Base-by-base conservation (phyloP, 371 early-diverging fungal genomes). In the Mucor piriformis region DNA sequence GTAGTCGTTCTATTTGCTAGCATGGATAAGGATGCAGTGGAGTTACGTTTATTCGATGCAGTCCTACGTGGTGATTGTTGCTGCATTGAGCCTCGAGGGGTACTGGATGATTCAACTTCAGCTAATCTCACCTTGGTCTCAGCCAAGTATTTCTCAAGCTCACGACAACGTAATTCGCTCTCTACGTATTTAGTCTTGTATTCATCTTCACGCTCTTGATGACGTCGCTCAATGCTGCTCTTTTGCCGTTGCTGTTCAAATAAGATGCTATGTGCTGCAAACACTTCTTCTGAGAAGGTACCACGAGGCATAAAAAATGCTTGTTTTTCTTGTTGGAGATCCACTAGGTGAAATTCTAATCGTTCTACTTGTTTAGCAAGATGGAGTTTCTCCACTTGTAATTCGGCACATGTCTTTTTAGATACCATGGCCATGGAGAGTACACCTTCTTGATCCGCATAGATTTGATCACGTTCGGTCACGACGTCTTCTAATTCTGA, bases 91-190 rank as follows among this genome's bases (percentile, higher is more conserved):
- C 46, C 57, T 25, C 67, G 47, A 37, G 67, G 63, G 16, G 49
- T 33, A 38, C 37, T 50, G 23, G 11, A 15, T 47, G 74, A 64
- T 55, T 81, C 77, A 33, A 72, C 66, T 56, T 77, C 78, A 13
- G 72, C 81, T 10, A 81, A 33, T 52, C 65, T 72, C 11, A 77
- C 69, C 55, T 81, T 81, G 43, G 76, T 72, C 25, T 81, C 81
- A 23, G 81, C 81, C 12, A 81, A 35, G 32, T 77, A 54, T 49
- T 81, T 75, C 44, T 81, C 81, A 21, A 81, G 54, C 47, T 77
- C 81, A 11, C 81, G 72, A 50, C 81, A 81, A 12, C 81, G 74
- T 13, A 74, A 48, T 52, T 77, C 78, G 18, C 73, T 73, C 27
- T 80, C 77, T 11, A 73, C 71, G 40, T 63, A 74, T 29, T 76